phyloP scores from a whole-genome alignment of 2,329 filamentous ascomycete species.

The Acarospora socialis region DNA sequence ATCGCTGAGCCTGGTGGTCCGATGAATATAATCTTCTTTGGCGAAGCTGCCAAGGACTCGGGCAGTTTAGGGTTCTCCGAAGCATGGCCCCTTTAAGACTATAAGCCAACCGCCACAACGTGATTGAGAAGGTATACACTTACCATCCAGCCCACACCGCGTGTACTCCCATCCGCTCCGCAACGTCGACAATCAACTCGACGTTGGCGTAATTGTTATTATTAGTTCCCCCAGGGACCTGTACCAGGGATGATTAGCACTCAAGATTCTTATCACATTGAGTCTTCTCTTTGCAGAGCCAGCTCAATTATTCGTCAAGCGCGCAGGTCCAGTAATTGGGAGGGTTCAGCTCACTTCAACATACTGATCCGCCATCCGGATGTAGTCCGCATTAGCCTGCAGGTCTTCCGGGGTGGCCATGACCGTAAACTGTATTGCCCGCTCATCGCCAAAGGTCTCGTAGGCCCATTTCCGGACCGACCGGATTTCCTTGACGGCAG shows the following conservation, averaged over 20 bases:
- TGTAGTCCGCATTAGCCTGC: constrained; percentile 95
- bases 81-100: constrained; percentile 63
- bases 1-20: constrained; percentile 95
- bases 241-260: constrained; percentile 8
- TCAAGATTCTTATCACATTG: neutral
- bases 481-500: constrained; percentile 97
- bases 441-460: constrained; percentile 97
- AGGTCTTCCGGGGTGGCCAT: constrained; percentile 99
- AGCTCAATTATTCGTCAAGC: constrained; percentile 4
- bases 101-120: constrained; percentile 6
- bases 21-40: constrained; percentile 98
- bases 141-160: constrained; percentile 98
- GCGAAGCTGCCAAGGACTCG: constrained; percentile 86
- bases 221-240: constrained; percentile 93
- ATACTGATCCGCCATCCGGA: constrained; percentile 98
- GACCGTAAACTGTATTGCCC: constrained; percentile 96
- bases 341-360: constrained; percentile 50
- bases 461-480: constrained; percentile 99
- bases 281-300: constrained; percentile 5
- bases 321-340: neutral
- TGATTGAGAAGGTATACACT: constrained; percentile 22
- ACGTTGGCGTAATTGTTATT: constrained; percentile 99
- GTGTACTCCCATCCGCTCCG: constrained; percentile 95
- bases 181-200: constrained; percentile 95
- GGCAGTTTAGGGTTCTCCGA: constrained; percentile 97